Evolutionary conservation across 2,329 filamentous ascomycete genomes (phyloP), one percentile per base, ranked within the genome.

Genomic region (Sporothrix humicola): DNA sequence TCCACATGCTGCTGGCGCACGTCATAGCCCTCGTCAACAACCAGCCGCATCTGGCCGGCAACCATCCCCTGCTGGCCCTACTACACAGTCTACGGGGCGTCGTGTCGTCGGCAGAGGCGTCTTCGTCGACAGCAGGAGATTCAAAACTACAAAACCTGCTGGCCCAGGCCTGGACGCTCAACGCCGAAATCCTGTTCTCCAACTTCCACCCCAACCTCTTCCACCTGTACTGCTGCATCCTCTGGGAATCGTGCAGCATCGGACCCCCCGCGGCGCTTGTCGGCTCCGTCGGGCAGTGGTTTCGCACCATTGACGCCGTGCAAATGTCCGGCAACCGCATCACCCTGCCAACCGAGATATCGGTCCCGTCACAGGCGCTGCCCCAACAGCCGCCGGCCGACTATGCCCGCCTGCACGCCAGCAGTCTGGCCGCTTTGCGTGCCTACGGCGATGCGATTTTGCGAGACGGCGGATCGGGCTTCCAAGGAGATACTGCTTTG

Each of bases 91-190:
- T 77, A 15, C 48, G 73, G 59, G 70, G 50, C 5, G 72, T 77
- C 31, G 58, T 50, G n/a, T 17, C 73, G 2, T 71, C 48, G 3
- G 7, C n/a, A n/a, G 37, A 56, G 17, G 37, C 37, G 17, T 7
- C 59, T 6, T 3, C 37, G 31, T 63, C 59, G 2, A 26, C 61
- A 13, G 31, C 10, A 7, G 2, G 10, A 2, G n/a, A 20, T 37
- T 20, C 50, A 46, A 10, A 13, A 12, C 46, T 68, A 15, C 44
- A 17, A 15, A 31, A n/a, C 31, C 50, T 54, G 4, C 4, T 77
- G 20, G 74, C 76, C 73, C 72, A 72, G 23, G 76, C 68, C 1
- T 77, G 76, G 76, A 50, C 73, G 13, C 71, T 77, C 54, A 77
- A 77, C 58, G 73, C 76, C 12, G 73, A 76, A 42, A 69, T 76